Conservation (phyloP, 257 asterid genomes). For the Nicotiana paniculata region DNA sequence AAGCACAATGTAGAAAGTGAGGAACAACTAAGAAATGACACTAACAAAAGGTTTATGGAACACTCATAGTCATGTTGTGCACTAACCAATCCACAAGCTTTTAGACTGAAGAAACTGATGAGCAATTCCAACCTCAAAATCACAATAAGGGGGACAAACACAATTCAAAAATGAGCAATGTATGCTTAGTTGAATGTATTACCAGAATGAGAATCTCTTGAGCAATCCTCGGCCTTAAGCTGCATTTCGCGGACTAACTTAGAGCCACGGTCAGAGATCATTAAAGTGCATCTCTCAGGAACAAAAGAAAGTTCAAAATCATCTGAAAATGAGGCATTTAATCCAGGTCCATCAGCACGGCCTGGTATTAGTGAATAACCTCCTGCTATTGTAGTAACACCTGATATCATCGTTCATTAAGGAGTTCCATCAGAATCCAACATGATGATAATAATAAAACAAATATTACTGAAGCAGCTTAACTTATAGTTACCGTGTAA, state of each 20-base stretch:
- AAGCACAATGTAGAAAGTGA: background rate
- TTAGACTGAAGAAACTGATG: background rate
- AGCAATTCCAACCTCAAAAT: background rate
- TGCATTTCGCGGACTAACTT: constrained; percentile 62
- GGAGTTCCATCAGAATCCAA: background rate
- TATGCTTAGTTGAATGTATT: background rate
- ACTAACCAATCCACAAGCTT: background rate
- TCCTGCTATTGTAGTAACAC: constrained; percentile 91
- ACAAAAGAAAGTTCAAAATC: constrained; percentile 47
- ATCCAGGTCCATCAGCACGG: constrained; percentile 59
- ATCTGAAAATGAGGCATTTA: constrained; percentile 62
- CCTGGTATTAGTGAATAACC: constrained; percentile 55
- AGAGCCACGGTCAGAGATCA: constrained; percentile 66
- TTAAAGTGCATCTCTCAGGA: constrained; percentile 63
- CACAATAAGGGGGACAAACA: background rate
- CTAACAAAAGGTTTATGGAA: background rate
- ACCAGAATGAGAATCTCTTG: constrained; percentile 52
- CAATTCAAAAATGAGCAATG: background rate
- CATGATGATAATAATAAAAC: background rate
- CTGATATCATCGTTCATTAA: constrained; percentile 24
- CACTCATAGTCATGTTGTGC: background rate
- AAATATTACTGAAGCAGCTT: background rate
- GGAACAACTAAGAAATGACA: background rate
- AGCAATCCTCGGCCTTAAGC: constrained; percentile 63
- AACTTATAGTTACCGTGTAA: background rate